Conservation (phyloP, 768 basidiomycete species). For the Lactarius evosmus region DNA sequence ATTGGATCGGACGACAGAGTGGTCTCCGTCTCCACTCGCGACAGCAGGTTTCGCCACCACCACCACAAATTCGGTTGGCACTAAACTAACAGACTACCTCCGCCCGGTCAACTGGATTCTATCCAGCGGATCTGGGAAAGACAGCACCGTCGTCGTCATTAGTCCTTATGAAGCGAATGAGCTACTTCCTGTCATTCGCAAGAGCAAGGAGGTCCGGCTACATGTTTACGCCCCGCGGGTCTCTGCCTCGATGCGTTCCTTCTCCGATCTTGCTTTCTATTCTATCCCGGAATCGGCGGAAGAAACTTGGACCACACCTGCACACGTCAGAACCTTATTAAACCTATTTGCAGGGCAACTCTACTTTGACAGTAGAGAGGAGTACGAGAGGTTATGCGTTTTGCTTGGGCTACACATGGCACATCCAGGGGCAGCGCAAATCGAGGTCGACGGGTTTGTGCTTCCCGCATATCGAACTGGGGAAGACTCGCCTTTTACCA, state of each 20-base stretch:
- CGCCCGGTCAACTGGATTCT: conserved; percentile 22
- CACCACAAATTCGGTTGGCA: background rate
- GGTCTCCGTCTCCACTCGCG: conserved; percentile 18
- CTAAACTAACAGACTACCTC: conserved; percentile 12
- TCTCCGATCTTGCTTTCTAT: conserved; percentile 15
- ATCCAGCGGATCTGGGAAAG: conserved; percentile 16
- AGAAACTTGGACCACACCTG: conserved; percentile 1
- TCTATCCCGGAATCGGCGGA: background rate
- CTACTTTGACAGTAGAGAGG: conserved; percentile 20
- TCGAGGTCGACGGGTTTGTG: conserved; percentile 19
- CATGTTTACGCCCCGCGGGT: conserved; percentile 20
- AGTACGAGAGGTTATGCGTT: conserved; percentile 17
- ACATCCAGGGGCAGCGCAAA: conserved; percentile 5
- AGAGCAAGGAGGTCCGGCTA: conserved; percentile 14
- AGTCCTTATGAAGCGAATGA: conserved; percentile 21
- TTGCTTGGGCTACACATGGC: conserved; percentile 21
- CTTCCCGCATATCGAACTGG: conserved; percentile 3
- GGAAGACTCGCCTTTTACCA: conserved; percentile 3
- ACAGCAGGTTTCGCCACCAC: conserved; percentile 18
- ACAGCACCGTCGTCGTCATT: conserved; percentile 7
- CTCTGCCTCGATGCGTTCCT: conserved; percentile 12
- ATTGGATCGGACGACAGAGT: background rate
- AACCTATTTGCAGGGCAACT: conserved; percentile 23
- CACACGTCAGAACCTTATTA: conserved; percentile 11
- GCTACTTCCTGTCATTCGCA: conserved; percentile 21